Percentiles rank a stretch among this genome's conserved stretches.
Evolutionary conservation across 345 rosid genomes (phyloP).

Genomic region (Carallia brachiata): DNA sequence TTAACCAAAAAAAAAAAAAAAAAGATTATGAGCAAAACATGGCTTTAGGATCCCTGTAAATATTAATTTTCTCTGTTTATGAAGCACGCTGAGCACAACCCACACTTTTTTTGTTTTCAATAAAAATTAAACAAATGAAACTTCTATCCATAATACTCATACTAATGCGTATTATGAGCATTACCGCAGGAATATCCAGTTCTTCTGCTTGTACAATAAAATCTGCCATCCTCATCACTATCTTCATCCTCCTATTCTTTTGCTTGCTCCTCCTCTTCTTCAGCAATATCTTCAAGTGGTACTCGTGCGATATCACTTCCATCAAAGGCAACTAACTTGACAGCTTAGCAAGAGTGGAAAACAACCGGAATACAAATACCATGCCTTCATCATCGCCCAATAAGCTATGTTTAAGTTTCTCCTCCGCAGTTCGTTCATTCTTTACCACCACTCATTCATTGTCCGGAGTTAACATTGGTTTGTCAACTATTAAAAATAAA

Average conservation of each 20-base stretch:
- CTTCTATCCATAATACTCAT: too few relatives aligned
- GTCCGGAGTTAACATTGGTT: slow-evolving; percentile 5
- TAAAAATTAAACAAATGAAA: too few relatives aligned
- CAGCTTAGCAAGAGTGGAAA: slow-evolving; percentile 4
- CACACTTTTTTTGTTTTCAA: too few relatives aligned
- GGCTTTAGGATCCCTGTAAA: too few relatives aligned
- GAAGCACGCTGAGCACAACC: too few relatives aligned
- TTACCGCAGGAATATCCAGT: slow-evolving; percentile 58
- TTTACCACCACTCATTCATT: slow-evolving; percentile 64
- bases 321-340: slow-evolving; percentile 10
- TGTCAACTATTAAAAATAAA: too few relatives aligned
- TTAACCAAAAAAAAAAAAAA: too few relatives aligned
- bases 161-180: not conserved
- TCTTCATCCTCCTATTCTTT: slow-evolving; percentile 83
- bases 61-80: too few relatives aligned
- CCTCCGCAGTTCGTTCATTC: slow-evolving; percentile 79
- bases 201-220: slow-evolving; percentile 92
- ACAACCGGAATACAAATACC: slow-evolving; percentile 12
- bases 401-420: slow-evolving; percentile 63
- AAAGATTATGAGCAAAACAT: too few relatives aligned
- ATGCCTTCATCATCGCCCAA: slow-evolving; percentile 88
- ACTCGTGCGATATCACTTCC: slow-evolving; percentile 32
- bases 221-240: slow-evolving; percentile 86
- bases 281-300: slow-evolving; percentile 74
- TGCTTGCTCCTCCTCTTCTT: slow-evolving; percentile 79